Base-by-base conservation (phyloP, 176 grass and related monocot genomes). In the Eragrostis curvula region DNA sequence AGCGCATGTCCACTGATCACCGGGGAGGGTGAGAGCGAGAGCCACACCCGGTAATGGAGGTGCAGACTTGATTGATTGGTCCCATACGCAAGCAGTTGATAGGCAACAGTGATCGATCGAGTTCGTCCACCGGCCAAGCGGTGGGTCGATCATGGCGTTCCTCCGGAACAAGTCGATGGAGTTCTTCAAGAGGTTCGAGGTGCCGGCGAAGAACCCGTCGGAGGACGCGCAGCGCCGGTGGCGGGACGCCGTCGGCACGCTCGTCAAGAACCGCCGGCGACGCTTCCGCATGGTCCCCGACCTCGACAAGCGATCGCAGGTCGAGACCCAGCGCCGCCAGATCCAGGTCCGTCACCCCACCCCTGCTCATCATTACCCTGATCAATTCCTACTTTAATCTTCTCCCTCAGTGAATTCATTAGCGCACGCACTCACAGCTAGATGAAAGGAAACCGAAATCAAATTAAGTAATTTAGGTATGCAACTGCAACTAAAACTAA, bases 251-350 rank as follows among this genome's bases (percentile, higher is more conserved):
- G 96, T 95, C 27, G 92, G 86, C 28, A 79, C 81, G 52, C 81
- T 98, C 63, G 92, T 95, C 52, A 91, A 90, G 74, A 93, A 95
- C 84, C 88, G 71, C 10, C 92, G 96, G 13, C 92, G 95, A 9
- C 88, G 96, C 44, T 98, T 98, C 39, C 92, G 96, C 53, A 95
- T 95, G 88, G 82, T 98, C 28, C 90, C 96, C 17, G 92, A 98
- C 59, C 92, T 98, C 79, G 87, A 88, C 49, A 87, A 91, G 78
- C 80, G 96, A 0, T 93, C 83, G 5, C 59, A 78, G 63, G 88
- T 73, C 9, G 82, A 95, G 82, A 91, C 90, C 18, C 89, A 93
- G 85, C 88, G 89, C 16, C 90, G 75, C 32, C 83, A 98, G 25
- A 95, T 94, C 21, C 96, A 98, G 88, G 92, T 97, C 23, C n/a